phyloP scores from a whole-genome alignment of 2,329 filamentous ascomycete genomes.

The Cylindrodendrum hubeiense region DNA sequence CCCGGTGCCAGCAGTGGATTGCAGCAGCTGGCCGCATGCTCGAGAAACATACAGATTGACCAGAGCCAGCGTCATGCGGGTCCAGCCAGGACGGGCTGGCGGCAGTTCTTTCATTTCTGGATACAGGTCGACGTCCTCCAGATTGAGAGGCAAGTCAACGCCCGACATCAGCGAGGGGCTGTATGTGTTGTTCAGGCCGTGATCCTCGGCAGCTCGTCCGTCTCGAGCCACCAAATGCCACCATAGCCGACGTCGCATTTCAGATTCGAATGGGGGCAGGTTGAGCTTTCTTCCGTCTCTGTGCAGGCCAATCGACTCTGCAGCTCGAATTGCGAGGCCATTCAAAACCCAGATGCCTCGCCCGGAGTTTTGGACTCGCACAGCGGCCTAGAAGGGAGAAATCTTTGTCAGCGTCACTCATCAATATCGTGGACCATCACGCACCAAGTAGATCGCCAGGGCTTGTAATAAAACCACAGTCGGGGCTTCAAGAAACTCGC shows the following conservation, averaged over 20 bases:
- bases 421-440: background rate
- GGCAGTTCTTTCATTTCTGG: slow-evolving; percentile 62
- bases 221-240: slow-evolving; percentile 65
- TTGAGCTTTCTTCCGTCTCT: slow-evolving; percentile 60
- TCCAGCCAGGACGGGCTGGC: slow-evolving; percentile 62
- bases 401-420: slow-evolving; percentile 5
- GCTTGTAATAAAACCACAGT: slow-evolving; percentile 52
- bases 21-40: slow-evolving; percentile 39
- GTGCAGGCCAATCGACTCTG: slow-evolving; percentile 66
- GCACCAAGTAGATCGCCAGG: slow-evolving; percentile 53
- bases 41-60: slow-evolving; percentile 64
- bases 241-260: slow-evolving; percentile 69
- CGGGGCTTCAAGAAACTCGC: slow-evolving; percentile 55
- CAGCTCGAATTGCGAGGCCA: slow-evolving; percentile 60
- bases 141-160: slow-evolving; percentile 66
- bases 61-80: slow-evolving; percentile 68
- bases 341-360: slow-evolving; percentile 55
- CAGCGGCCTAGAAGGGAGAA: slow-evolving; percentile 36
- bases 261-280: slow-evolving; percentile 65
- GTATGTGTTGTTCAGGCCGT: slow-evolving; percentile 54
- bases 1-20: slow-evolving; percentile 29
- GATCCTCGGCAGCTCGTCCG: slow-evolving; percentile 65
- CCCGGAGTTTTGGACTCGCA: slow-evolving; percentile 50
- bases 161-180: slow-evolving; percentile 42
- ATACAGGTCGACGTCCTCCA: slow-evolving; percentile 64